Evolutionary conservation across 2,329 filamentous ascomycete genomes (phyloP).

Genomic region (Colletotrichum karsti): DNA sequence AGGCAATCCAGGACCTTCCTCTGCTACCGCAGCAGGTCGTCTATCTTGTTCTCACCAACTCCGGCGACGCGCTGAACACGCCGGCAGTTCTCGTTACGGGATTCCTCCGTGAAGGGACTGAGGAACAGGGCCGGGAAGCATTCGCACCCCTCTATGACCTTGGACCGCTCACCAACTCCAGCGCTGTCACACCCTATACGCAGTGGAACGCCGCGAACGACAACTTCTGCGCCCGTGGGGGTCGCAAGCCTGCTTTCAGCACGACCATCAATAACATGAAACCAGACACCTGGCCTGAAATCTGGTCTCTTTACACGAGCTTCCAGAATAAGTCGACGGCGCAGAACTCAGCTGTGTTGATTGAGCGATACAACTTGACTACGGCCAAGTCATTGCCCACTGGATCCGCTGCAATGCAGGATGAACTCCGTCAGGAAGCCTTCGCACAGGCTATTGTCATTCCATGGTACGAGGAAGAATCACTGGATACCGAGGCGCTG

Average conservation of each 20-base stretch:
- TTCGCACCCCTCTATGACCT: conserved; percentile 45
- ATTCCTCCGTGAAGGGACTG: conserved; percentile 40
- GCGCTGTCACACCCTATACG: conserved; percentile 41
- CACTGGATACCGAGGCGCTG: conserved; percentile 42
- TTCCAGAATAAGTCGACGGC: conserved; percentile 43
- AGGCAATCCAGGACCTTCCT: conserved; percentile 44
- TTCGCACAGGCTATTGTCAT: conserved; percentile 43
- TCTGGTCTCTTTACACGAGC: conserved; percentile 45
- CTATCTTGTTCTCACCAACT: conserved; percentile 41
- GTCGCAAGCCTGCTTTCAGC: conserved; percentile 48
- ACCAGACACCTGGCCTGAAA: conserved; percentile 43
- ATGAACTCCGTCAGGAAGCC: conserved; percentile 42
- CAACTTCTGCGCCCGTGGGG: conserved; percentile 44
- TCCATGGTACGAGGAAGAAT: conserved; percentile 46
- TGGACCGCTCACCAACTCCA: conserved; percentile 36
- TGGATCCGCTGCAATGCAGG: conserved; percentile 36
- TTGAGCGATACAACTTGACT: conserved; percentile 46
- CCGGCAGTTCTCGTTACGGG: conserved; percentile 39
- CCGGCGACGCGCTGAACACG: conserved; percentile 21
- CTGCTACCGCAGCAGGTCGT: conserved; percentile 44
- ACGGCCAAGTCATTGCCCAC: conserved; percentile 34
- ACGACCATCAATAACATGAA: conserved; percentile 42
- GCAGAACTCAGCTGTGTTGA: conserved; percentile 40
- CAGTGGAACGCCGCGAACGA: conserved; percentile 48
- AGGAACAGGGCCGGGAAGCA: conserved; percentile 36